Conservation (phyloP, 345 rosid genomes). For the Lepidium aucheri region DNA sequence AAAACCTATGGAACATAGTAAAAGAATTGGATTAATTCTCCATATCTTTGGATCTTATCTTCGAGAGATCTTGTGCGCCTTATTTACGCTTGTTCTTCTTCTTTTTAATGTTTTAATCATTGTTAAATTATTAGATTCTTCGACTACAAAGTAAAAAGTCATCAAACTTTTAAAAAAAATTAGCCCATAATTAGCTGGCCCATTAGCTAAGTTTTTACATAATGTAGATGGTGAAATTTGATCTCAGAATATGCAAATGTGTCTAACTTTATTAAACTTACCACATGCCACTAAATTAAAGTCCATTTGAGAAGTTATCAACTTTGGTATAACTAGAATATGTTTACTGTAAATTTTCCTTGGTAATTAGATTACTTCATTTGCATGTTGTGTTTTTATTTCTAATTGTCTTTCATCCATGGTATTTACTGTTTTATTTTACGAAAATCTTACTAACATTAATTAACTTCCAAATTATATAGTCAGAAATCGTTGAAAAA, state of each 20-base stretch:
- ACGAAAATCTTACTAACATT: neutral
- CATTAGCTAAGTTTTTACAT: too few relatives aligned
- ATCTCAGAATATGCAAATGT: too few relatives aligned
- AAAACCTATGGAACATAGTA: conserved; percentile 22
- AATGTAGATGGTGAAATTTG: too few relatives aligned
- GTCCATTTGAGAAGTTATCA: too few relatives aligned
- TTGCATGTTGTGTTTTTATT: neutral
- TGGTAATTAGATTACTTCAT: neutral
- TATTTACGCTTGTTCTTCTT: conserved; percentile 17
- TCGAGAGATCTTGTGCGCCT: conserved; percentile 25
- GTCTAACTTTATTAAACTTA: too few relatives aligned
- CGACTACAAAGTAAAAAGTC: conserved; percentile 8
- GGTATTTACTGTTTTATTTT: neutral
- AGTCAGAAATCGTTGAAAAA: too few relatives aligned
- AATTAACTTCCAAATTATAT: too few relatives aligned
- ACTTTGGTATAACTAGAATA: neutral
- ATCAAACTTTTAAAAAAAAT: too few relatives aligned
- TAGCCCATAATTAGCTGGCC: too few relatives aligned
- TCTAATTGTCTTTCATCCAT: neutral
- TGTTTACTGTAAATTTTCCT: neutral
- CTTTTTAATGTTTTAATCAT: neutral
- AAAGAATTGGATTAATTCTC: conserved; percentile 12
- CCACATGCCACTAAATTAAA: too few relatives aligned
- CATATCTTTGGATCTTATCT: conserved; percentile 22
- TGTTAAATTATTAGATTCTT: conserved; percentile 6